Base-by-base conservation (phyloP, 768 basidiomycete genomes). In the Lanmaoa pseudosensibilis region DNA sequence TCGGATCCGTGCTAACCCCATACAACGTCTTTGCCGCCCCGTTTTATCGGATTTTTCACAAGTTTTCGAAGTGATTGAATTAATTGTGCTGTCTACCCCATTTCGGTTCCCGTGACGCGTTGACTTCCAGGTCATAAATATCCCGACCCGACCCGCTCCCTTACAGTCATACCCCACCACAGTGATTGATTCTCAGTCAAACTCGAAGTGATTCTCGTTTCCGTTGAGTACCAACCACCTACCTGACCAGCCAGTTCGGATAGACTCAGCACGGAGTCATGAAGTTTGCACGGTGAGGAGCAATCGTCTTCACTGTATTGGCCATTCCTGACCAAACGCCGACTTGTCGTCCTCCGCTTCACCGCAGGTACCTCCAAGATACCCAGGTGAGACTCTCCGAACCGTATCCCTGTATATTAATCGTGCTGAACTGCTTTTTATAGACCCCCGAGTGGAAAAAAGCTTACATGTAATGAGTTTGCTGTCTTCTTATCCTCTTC, bases 371-470 rank as follows among this genome's bases (percentile, higher is more conserved):
- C 68, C 75, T 90, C n/a, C 75, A 83, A 61, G 86, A 90, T 64
- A 84, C 83, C 1, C 86, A 87, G 77, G 88, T 83, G 58, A 45
- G 67, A 55, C n/a, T 38, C 34, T 36, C 15, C 15, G 3, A 30
- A 9, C n/a, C 11, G 16, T 32, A 10, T 49, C 19, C 27, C 8
- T 12, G 7, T 36, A 51, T 13, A 37, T 27, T 36, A 38, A 30
- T 38, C 36, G 32, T 54, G 34, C 32, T 51, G 46, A 60, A 46
- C 2, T 41, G 27, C 53, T 13, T 53, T 54, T 54, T 38, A 8
- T 46, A 90, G 90, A 84, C 80, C 32, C 83, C 87, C 2, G 90
- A 91, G 71, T 92, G 70, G 70, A 63, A 68, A 48, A 66, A 60
- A 36, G 72, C 70, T 30, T 72, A 73, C 51, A 73, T 72, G 72